Conservation (phyloP, 2,329 filamentous ascomycete genomes). For the Fusarium floridanum region DNA sequence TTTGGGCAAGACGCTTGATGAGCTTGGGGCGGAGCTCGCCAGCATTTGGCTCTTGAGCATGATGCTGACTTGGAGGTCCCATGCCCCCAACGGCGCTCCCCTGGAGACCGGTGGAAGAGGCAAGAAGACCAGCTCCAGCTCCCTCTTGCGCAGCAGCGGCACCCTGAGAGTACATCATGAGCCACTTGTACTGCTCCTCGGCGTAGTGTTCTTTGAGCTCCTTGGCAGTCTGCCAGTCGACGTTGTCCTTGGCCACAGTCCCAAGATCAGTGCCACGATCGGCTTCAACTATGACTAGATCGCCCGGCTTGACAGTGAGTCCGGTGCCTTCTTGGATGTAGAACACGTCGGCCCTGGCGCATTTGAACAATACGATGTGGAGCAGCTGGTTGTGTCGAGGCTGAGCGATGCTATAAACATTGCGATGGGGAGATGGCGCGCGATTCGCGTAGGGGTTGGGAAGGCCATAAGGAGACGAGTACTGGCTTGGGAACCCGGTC, state of each 20-base stretch:
- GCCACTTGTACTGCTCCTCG: slow-evolving; percentile 96
- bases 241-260: slow-evolving; percentile 88
- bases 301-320: slow-evolving; percentile 88
- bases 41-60: slow-evolving; percentile 76
- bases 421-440: slow-evolving; percentile 71
- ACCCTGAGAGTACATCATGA: slow-evolving; percentile 97
- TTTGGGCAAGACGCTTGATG: slow-evolving; percentile 94
- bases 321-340: slow-evolving; percentile 97
- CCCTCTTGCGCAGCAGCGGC: slow-evolving; percentile 73
- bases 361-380: slow-evolving; percentile 97
- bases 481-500: slow-evolving; percentile 54
- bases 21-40: slow-evolving; percentile 93
- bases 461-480: slow-evolving; percentile 61
- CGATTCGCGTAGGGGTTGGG: slow-evolving; percentile 62
- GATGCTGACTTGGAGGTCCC: slow-evolving; percentile 80
- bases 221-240: slow-evolving; percentile 89
- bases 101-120: slow-evolving; percentile 72
- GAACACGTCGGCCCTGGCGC: slow-evolving; percentile 93
- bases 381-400: slow-evolving; percentile 77
- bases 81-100: slow-evolving; percentile 82
- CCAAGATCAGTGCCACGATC: slow-evolving; percentile 96
- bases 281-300: slow-evolving; percentile 96
- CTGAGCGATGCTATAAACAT: slow-evolving; percentile 71
- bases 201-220: slow-evolving; percentile 91
- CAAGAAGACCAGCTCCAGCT: slow-evolving; percentile 71